phyloP scores from a whole-genome alignment of 2,329 filamentous ascomycete species.

The Fonsecaea pedrosoi region DNA sequence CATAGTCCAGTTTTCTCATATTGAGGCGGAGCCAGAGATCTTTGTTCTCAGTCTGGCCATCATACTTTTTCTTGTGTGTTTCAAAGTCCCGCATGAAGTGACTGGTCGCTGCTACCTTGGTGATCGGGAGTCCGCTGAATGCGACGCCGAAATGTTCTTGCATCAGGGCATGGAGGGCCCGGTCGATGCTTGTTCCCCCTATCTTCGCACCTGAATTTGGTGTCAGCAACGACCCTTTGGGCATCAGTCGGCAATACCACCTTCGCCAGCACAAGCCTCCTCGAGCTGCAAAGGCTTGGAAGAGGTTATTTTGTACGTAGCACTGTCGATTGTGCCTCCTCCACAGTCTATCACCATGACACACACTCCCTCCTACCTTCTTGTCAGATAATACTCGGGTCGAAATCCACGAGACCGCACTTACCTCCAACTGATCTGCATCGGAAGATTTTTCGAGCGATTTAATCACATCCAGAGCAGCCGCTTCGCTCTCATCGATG shows the following conservation, averaged over 20 bases:
- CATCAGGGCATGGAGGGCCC: conserved; percentile 45
- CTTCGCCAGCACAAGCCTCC: conserved; percentile 23
- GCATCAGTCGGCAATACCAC: neutral
- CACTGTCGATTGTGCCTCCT: conserved; percentile 37
- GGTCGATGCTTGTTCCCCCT: conserved; percentile 46
- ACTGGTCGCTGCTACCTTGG: conserved; percentile 43
- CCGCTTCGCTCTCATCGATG: conserved; percentile 1
- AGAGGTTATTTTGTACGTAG: conserved; percentile 16
- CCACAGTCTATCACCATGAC: conserved; percentile 36
- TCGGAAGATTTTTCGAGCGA: neutral
- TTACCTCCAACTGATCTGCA: neutral
- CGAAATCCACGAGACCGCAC: neutral
- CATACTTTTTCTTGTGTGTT: conserved; percentile 44
- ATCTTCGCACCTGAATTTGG: conserved; percentile 43
- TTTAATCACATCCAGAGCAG: neutral
- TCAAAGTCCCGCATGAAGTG: conserved; percentile 48
- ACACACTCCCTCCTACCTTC: conserved; percentile 7
- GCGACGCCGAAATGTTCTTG: conserved; percentile 41
- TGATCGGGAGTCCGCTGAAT: conserved; percentile 41
- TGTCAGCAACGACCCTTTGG: neutral
- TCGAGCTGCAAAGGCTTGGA: conserved; percentile 22
- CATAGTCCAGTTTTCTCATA: neutral
- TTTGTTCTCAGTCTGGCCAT: conserved; percentile 5
- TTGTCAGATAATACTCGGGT: neutral
- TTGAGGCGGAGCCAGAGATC: neutral